Base-by-base conservation (phyloP, 1,139 yeast species). In the Debaryomyces udenii region DNA sequence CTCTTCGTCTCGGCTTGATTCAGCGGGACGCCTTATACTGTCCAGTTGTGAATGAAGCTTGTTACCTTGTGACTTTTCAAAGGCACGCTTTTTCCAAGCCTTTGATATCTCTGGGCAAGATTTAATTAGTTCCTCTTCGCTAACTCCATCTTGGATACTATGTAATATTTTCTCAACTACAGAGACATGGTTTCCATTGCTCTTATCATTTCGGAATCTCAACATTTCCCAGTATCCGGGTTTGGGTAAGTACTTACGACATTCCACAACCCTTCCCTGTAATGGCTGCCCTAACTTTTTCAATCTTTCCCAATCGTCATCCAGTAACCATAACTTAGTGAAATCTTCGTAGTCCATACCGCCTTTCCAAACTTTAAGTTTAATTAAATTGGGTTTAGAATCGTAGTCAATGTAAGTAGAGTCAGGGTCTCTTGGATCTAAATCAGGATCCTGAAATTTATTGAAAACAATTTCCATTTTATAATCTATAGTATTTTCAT, bases 401-500 rank as follows among this genome's bases (percentile, higher is more conserved):
- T 91, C 96, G 61, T 88, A 94, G 59, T 90, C 93, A 10, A 72
- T 73, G 55, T 88, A 90, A 39, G 86, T 80, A 40, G 86, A 79
- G 48, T 82, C 85, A 1, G 90, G 87, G 53, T 84, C 89, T 44
- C 80, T 70, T 38, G 83, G 83, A 36, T 85, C 86, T 54, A 82
- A 59, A 42, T 85, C 88, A 2, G 81, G 80, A 56, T 89, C 96
- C 39, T 79, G 81, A 43, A 61, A 86, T 37, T 68, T 55, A 10
- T 84, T 83, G 54, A 91, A 90, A 17, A 78, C 79, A 37, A 93
- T 62, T 28, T 78, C 78, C 46, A 94, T 61, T 57, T 84, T 83
- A 63, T 88, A 93, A 63, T 94, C 99, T 27, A 94, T 78, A 0
- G 97, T 84, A 55, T 94, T 94, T 62, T 93, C 99, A 46, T 88